phyloP scores from a whole-genome alignment of 2,329 filamentous ascomycete genomes.

The Aspergillus novofumigatus region DNA sequence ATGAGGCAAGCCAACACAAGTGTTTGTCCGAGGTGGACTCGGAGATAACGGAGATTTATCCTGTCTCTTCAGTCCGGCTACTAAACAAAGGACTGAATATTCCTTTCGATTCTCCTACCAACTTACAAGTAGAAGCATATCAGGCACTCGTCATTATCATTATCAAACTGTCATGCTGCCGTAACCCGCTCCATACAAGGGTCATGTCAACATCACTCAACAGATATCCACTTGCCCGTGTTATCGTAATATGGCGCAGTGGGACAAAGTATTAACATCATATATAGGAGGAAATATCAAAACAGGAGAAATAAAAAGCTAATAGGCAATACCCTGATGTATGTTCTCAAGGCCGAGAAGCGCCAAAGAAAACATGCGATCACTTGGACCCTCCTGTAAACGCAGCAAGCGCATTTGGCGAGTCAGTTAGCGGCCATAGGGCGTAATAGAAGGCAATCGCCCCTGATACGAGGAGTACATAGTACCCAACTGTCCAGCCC shows the following conservation, averaged over 20 bases:
- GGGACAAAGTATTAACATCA: not conserved
- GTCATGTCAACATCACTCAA: not conserved
- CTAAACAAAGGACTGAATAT: not conserved
- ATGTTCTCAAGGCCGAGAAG: not conserved
- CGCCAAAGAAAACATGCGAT: not conserved
- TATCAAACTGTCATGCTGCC: not conserved
- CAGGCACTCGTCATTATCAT: not conserved
- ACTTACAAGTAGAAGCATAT: not conserved
- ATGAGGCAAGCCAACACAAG: not conserved
- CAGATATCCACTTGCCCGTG: not conserved
- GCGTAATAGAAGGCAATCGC: slow-evolving; percentile 66
- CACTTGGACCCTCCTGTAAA: slow-evolving; percentile 19
- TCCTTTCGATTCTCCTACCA: not conserved
- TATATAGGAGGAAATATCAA: not conserved
- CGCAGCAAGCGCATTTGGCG: slow-evolving; percentile 32
- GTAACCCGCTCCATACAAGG: not conserved
- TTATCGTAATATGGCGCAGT: not conserved
- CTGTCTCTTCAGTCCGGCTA: not conserved
- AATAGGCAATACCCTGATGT: not conserved
- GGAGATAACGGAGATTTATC: slow-evolving; percentile 15
- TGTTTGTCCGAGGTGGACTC: slow-evolving; percentile 11
- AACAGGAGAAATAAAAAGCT: not conserved
- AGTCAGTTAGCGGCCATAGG: slow-evolving; percentile 68
- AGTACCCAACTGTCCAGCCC: slow-evolving; percentile 74
- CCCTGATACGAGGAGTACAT: slow-evolving; percentile 68